These are phyloP conservation scores for Purshia tridentata DNA, from an alignment of 306 rosid genomes.

Conservation along the genomic window DNA sequence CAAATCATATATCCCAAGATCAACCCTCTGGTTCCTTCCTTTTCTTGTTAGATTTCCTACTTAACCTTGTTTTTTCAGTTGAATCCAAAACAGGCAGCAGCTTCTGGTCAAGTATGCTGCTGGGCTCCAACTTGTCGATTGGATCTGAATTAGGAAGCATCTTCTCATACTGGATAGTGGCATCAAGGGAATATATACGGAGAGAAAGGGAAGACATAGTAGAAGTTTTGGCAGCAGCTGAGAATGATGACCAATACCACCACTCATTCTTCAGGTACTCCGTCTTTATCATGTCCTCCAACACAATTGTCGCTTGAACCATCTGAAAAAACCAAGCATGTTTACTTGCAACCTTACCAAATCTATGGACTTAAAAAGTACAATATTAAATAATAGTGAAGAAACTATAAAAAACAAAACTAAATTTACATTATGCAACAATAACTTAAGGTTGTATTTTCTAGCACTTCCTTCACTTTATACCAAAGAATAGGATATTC, in stretches of 20 bases:
- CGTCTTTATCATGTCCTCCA: conserved; percentile 93
- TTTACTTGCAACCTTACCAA: conserved; percentile 11
- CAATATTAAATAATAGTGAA: neutral
- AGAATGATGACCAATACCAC: conserved; percentile 99
- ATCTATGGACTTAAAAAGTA: neutral
- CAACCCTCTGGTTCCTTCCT: conserved; percentile 82
- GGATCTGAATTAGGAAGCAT: conserved; percentile 42
- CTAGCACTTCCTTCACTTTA: neutral
- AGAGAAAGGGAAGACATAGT: conserved; percentile 84
- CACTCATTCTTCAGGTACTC: conserved; percentile 88
- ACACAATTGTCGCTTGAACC: conserved; percentile 79
- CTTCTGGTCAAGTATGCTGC: conserved; percentile 45
- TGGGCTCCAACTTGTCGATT: conserved; percentile 56
- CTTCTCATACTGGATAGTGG: conserved; percentile 84
- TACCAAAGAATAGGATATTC: conserved; percentile 1
- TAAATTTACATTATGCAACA: neutral
- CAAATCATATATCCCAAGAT: conserved; percentile 28
- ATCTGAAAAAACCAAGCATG: conserved; percentile 55
- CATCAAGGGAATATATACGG: conserved; percentile 88
- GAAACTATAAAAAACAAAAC: neutral
- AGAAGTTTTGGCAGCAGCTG: conserved; percentile 89
- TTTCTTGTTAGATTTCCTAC: conserved; percentile 76
- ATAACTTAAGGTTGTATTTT: neutral
- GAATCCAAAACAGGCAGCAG: conserved; percentile 45
- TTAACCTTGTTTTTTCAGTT: conserved; percentile 59